Evolutionary conservation across 257 asterid genomes (phyloP).

Genomic region (Gentiana macrophylla): DNA sequence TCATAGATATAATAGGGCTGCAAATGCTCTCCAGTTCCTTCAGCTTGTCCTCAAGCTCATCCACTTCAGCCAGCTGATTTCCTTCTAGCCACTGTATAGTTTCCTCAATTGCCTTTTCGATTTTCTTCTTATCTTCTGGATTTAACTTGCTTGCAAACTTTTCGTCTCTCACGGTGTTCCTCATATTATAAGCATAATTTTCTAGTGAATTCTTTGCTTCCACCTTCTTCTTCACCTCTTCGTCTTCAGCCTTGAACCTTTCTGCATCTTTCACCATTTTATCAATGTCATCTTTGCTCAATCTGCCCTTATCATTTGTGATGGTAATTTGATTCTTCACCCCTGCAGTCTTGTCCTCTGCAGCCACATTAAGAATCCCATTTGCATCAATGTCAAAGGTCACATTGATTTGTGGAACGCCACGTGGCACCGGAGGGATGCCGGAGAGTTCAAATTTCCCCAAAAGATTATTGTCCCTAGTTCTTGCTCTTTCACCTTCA

Average conservation of each 20-base stretch:
- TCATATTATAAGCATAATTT: conserved; percentile 14
- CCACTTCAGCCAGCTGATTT: conserved; percentile 11
- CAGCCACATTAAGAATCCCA: conserved; percentile 16
- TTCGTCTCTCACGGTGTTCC: conserved; percentile 15
- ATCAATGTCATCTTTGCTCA: conserved; percentile 15
- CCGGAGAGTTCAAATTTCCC: no score
- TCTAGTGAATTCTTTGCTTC: conserved; percentile 16
- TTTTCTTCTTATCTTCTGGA: conserved; percentile 14
- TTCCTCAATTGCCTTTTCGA: conserved; percentile 15
- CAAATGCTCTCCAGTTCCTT: conserved; percentile 19
- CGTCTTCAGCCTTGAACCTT: conserved; percentile 15
- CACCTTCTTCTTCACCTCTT: conserved; percentile 11
- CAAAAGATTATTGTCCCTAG: no score
- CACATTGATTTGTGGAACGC: conserved; percentile 17
- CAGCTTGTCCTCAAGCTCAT: conserved; percentile 16
- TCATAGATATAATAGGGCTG: conserved; percentile 13
- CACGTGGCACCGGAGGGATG: neutral
- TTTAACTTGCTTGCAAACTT: conserved; percentile 16
- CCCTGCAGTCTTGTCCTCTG: conserved; percentile 18
- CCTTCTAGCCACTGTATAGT: conserved; percentile 15
- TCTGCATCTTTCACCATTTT: conserved; percentile 16
- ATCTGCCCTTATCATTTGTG: conserved; percentile 7
- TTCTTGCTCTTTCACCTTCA: no score
- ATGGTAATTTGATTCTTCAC: conserved; percentile 12
- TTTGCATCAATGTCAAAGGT: conserved; percentile 14